A percentile compares a stretch with the other conserved stretches of the same genome.
These are phyloP conservation scores for Penicillium psychrofluorescens DNA, from an alignment of 495 filamentous ascomycete genomes.

Conservation along the genomic window DNA sequence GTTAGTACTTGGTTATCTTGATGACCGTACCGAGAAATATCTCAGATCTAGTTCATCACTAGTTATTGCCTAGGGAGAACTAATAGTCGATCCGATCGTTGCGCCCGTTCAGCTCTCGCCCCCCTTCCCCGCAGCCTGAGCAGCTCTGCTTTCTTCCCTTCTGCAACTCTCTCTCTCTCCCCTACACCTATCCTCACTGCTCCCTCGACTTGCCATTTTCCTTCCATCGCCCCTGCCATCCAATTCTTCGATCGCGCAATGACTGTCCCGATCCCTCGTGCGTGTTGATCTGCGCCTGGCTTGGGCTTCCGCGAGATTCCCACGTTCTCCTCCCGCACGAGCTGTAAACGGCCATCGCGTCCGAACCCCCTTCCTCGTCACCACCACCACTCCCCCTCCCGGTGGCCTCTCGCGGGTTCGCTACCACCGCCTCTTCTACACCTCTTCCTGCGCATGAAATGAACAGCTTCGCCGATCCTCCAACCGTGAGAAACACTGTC, in stretches of 20 bases:
- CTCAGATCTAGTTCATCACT: too few species aligned
- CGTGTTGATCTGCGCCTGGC: conserved; percentile 31
- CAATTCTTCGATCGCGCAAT: conserved; percentile 16
- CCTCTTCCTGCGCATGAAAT: conserved; percentile 24
- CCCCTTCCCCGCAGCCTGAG: conserved; percentile 15
- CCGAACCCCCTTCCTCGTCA: conserved; percentile 1
- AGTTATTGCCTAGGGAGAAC: too few species aligned
- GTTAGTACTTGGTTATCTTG: too few species aligned
- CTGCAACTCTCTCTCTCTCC: background rate
- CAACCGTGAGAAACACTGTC: conserved; percentile 28
- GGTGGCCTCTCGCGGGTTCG: background rate
- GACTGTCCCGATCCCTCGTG: conserved; percentile 20
- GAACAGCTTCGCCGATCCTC: conserved; percentile 39
- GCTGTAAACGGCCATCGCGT: conserved; percentile 18
- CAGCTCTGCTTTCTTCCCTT: background rate
- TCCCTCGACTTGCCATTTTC: conserved; percentile 11
- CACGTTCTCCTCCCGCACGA: conserved; percentile 28
- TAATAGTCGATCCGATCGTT: too few species aligned
- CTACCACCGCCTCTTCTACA: conserved; percentile 1
- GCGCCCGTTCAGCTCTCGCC: conserved; percentile 1
- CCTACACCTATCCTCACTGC: background rate
- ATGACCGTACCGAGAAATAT: too few species aligned
- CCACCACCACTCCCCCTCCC: background rate
- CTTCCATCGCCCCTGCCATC: conserved; percentile 25
- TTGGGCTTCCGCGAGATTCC: conserved; percentile 13